These are phyloP conservation scores for Penicillium sp. DNA, from an alignment of 2,329 filamentous ascomycete species.

Conservation along the genomic window DNA sequence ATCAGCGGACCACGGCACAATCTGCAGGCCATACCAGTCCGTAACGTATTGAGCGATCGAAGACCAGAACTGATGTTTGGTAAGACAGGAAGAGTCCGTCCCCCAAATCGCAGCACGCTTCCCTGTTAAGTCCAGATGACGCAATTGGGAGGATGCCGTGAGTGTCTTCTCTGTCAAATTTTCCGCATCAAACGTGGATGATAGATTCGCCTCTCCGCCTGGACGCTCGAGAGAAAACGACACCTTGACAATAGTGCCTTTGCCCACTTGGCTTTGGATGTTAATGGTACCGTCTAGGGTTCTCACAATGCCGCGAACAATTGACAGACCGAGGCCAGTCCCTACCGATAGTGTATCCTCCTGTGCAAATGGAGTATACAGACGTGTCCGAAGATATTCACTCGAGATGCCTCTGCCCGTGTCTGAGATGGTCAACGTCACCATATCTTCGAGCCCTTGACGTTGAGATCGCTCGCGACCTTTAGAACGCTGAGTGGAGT, in stretches of 20 bases:
- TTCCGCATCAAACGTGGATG: neutral
- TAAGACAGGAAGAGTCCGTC: neutral
- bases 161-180: neutral
- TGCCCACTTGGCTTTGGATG: slow-evolving; percentile 5
- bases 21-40: neutral
- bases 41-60: neutral
- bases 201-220: neutral
- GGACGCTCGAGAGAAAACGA: neutral
- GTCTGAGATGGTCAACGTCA: neutral
- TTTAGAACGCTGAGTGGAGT: neutral
- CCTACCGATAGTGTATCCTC: slow-evolving; percentile 58
- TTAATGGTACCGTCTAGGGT: slow-evolving; percentile 8
- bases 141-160: neutral
- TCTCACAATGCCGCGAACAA: slow-evolving; percentile 47
- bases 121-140: neutral
- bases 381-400: neutral
- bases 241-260: slow-evolving; percentile 4
- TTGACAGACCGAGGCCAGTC: slow-evolving; percentile 61
- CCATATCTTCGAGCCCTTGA: neutral
- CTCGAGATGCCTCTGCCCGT: neutral
- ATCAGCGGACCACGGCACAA: neutral
- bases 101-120: neutral
- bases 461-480: neutral
- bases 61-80: neutral
- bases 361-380: slow-evolving; percentile 60